phyloP scores from a whole-genome alignment of 805 yeast species.

The Candida oleophila region DNA sequence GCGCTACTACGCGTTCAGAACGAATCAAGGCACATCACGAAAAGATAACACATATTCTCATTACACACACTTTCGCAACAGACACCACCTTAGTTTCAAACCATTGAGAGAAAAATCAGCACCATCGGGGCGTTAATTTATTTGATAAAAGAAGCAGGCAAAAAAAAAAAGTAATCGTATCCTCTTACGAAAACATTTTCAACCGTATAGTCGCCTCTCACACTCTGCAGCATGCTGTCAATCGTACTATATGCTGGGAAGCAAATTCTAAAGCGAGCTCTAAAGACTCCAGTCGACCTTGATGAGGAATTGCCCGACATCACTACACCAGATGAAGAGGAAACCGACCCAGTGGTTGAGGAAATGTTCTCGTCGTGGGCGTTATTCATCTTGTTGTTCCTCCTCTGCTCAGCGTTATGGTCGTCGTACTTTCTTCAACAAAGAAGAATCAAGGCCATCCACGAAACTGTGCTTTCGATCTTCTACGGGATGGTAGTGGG shows the following conservation, averaged over 20 bases:
- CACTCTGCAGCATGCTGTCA: conserved; percentile 23
- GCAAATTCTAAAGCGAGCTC: conserved; percentile 32
- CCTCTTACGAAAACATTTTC: no score
- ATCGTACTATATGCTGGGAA: conserved; percentile 24
- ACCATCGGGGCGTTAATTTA: background rate
- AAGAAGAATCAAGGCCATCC: conserved; percentile 89
- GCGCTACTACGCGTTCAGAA: no score
- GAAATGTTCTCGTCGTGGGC: conserved; percentile 99
- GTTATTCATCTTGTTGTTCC: conserved; percentile 74
- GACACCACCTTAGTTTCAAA: no score
- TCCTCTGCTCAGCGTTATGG: conserved; percentile 89
- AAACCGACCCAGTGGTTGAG: conserved; percentile 81
- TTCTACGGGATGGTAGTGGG: conserved; percentile 98
- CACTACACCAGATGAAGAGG: conserved; percentile 51
- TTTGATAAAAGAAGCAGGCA: background rate
- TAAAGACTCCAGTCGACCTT: conserved; percentile 17
- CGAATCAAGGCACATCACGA: no score
- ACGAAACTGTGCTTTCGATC: conserved; percentile 93
- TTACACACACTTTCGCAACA: no score
- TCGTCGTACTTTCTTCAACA: conserved; percentile 91
- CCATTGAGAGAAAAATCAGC: no score
- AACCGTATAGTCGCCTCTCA: conserved; percentile 1
- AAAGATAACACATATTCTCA: no score
- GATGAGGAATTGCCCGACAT: conserved; percentile 43
- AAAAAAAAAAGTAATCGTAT: background rate